Percentiles rank a stretch among this genome's conserved stretches.
Conservation (phyloP, 768 basidiomycete species). For the Tulasnella sp. region DNA sequence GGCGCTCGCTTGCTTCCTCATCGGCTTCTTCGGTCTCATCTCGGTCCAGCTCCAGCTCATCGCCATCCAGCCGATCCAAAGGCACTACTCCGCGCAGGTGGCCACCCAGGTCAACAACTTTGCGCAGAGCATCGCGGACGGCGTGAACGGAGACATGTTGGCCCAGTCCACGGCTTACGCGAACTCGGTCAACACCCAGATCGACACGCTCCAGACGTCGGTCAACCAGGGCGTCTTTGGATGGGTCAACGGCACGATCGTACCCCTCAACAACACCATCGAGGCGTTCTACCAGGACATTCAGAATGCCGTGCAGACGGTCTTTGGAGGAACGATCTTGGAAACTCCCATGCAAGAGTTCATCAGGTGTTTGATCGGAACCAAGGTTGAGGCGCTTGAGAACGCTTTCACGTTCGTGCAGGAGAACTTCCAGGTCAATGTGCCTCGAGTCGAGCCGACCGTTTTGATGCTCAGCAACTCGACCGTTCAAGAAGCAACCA, state of each 20-base stretch:
- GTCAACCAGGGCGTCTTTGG: constrained; percentile 89
- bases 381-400: constrained; percentile 82
- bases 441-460: constrained; percentile 71
- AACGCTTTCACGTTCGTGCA: constrained; percentile 87
- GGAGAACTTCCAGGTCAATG: constrained; percentile 73
- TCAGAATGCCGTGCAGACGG: constrained; percentile 65
- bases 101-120: constrained; percentile 60
- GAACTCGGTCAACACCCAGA: constrained; percentile 63
- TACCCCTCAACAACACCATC: constrained; percentile 80
- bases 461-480: constrained; percentile 71
- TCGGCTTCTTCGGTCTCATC: constrained; percentile 86
- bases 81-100: constrained; percentile 61
- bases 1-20: constrained; percentile 83
- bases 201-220: constrained; percentile 63
- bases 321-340: constrained; percentile 83
- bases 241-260: constrained; percentile 90
- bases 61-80: constrained; percentile 68
- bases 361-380: constrained; percentile 83
- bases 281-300: constrained; percentile 82
- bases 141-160: constrained; percentile 79
- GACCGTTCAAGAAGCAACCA: constrained; percentile 66
- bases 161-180: constrained; percentile 78
- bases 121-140: constrained; percentile 63
- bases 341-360: constrained; percentile 81
- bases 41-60: constrained; percentile 82